A percentile compares a stretch with the other conserved stretches of the same genome.
Evolutionary conservation across 176 grass and related monocot species (phyloP).

Genomic region (Musa beccarii): DNA sequence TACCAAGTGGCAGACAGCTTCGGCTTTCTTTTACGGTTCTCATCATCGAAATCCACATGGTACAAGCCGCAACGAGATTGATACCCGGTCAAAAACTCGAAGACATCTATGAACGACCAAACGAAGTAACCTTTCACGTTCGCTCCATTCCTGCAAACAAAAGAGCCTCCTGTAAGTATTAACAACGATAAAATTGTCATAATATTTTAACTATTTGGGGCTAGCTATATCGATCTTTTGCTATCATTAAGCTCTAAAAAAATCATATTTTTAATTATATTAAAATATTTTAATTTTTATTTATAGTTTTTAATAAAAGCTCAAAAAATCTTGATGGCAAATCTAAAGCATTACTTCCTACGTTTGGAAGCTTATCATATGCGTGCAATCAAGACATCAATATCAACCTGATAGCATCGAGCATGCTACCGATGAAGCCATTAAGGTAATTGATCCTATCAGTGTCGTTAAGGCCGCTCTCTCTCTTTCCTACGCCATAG

Average conservation of each 20-base stretch:
- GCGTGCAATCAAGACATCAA: too few relatives aligned
- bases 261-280: too few relatives aligned
- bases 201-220: too few relatives aligned
- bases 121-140: slow-evolving; percentile 50
- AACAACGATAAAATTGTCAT: too few relatives aligned
- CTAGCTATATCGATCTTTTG: too few relatives aligned
- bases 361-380: too few relatives aligned
- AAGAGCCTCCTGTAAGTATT: background rate
- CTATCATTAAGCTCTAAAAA: too few relatives aligned
- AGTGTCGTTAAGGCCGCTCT: slow-evolving; percentile 34
- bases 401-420: slow-evolving; percentile 39
- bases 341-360: too few relatives aligned
- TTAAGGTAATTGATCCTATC: slow-evolving; percentile 48
- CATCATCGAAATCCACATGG: slow-evolving; percentile 45
- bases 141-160: slow-evolving; percentile 39
- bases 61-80: slow-evolving; percentile 41
- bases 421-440: slow-evolving; percentile 31
- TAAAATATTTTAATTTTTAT: too few relatives aligned
- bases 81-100: slow-evolving; percentile 42
- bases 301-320: too few relatives aligned
- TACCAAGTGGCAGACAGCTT: slow-evolving; percentile 55
- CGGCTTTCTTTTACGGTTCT: slow-evolving; percentile 26
- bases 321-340: too few relatives aligned
- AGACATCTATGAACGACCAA: slow-evolving; percentile 61
- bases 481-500: slow-evolving; percentile 5